A percentile compares a stretch with the other conserved stretches of the same genome.
These are phyloP conservation scores for Aspergillus niger DNA, from an alignment of 2,329 filamentous ascomycete genomes.

Conservation along the genomic window DNA sequence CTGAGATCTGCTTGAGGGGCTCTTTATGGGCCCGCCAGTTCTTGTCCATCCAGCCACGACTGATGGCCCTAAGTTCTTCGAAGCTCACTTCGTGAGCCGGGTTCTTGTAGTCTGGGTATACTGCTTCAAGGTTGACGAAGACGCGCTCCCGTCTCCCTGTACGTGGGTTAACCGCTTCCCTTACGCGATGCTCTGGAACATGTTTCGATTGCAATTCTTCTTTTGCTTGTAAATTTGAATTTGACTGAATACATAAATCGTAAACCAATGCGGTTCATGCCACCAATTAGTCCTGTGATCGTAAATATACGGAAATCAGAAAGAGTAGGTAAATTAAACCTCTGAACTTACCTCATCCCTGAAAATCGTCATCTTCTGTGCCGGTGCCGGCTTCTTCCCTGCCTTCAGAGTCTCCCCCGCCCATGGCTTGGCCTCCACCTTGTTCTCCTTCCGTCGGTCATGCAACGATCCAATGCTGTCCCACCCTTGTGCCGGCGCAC, in stretches of 20 bases:
- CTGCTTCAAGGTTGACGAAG: constrained; percentile 79
- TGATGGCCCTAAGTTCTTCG: constrained; percentile 82
- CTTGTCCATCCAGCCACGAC: constrained; percentile 65
- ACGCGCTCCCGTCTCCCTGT: constrained; percentile 83
- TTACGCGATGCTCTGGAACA: constrained; percentile 71
- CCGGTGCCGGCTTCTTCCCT: constrained; percentile 75
- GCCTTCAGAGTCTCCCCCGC: constrained; percentile 86
- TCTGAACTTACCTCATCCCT: constrained; percentile 84
- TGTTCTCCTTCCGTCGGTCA: constrained; percentile 93
- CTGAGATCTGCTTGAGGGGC: constrained; percentile 60
- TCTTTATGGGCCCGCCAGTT: constrained; percentile 53
- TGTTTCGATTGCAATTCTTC: constrained; percentile 51
- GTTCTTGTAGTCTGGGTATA: constrained; percentile 77
- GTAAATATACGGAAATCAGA: constrained; percentile 72
- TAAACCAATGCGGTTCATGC: constrained; percentile 43
- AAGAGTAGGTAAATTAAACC: constrained; percentile 36
- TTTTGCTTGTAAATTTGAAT: constrained; percentile 41
- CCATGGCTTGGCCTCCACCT: constrained; percentile 83
- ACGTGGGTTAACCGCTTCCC: constrained; percentile 78
- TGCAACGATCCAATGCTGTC: constrained; percentile 84
- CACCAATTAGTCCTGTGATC: constrained; percentile 91
- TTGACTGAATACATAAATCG: constrained; percentile 58
- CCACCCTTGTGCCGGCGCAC: constrained; percentile 72
- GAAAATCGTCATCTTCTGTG: constrained; percentile 86
- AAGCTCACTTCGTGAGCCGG: constrained; percentile 79